Conservation (phyloP, 2,329 filamentous ascomycete genomes). For the Neopestalotiopsis sp. region DNA sequence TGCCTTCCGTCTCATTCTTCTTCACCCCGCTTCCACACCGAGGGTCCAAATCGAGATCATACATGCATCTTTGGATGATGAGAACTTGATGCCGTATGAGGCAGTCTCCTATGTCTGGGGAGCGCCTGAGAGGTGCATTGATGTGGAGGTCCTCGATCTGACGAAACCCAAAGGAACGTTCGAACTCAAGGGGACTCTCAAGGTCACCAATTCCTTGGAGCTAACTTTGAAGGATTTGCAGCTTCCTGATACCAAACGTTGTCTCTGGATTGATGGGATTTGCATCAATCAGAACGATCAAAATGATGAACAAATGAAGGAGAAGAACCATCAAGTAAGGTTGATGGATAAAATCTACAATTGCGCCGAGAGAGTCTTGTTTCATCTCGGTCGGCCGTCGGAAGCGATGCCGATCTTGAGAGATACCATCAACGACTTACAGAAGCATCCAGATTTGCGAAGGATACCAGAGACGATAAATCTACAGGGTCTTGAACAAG, state of each 20-base stretch:
- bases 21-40: no score
- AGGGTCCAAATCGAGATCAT: no score
- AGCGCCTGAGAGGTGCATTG: background rate
- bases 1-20: no score
- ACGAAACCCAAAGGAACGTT: background rate
- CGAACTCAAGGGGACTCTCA: background rate
- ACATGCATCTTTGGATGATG: background rate
- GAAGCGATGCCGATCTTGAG: background rate
- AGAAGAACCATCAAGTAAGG: background rate
- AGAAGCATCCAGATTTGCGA: background rate
- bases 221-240: background rate
- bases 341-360: background rate
- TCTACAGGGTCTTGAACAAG: background rate
- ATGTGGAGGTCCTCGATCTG: background rate
- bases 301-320: background rate
- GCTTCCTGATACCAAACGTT: background rate
- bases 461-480: background rate
- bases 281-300: background rate
- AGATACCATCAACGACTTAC: background rate
- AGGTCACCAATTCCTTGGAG: background rate
- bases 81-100: background rate
- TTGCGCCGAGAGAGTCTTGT: background rate
- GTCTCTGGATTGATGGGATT: background rate
- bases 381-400: background rate
- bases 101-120: background rate